Evolutionary conservation across 495 filamentous ascomycete species (phyloP).

Genomic region (Penicillium alfredii): DNA sequence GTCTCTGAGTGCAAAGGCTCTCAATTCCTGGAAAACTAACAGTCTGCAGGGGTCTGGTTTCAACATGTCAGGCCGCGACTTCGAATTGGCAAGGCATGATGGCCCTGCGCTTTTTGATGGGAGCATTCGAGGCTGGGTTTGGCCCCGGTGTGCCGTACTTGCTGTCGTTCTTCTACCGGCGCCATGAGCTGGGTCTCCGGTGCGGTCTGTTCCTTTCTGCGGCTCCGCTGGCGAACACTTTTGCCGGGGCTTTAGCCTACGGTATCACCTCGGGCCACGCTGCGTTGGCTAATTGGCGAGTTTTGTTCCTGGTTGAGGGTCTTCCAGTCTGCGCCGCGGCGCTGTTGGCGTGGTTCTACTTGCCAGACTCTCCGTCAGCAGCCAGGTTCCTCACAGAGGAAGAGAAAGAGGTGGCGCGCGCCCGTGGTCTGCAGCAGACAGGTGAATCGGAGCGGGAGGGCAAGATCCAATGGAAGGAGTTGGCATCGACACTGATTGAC

Average conservation of each 20-base stretch:
- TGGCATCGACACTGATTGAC: conserved; percentile 51
- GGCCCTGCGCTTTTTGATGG: conserved; percentile 61
- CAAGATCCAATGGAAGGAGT: conserved; percentile 52
- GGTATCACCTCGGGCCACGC: conserved; percentile 70
- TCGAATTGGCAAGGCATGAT: conserved; percentile 61
- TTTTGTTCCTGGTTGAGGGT: conserved; percentile 81
- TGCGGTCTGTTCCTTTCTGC: conserved; percentile 72
- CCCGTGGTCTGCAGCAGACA: conserved; percentile 56
- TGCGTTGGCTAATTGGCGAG: conserved; percentile 65
- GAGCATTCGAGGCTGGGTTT: conserved; percentile 59
- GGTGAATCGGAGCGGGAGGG: conserved; percentile 51
- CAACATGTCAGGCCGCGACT: conserved; percentile 55
- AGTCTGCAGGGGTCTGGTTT: conserved; percentile 47
- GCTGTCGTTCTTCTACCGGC: conserved; percentile 77
- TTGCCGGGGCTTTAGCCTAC: conserved; percentile 77
- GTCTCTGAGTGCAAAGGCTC: too few relatives aligned
- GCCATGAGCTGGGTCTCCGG: conserved; percentile 70
- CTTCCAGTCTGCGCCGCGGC: conserved; percentile 65
- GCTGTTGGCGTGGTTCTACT: conserved; percentile 55
- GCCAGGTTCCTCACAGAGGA: conserved; percentile 65
- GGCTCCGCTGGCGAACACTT: conserved; percentile 75
- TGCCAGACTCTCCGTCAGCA: conserved; percentile 66
- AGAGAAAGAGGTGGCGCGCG: conserved; percentile 63
- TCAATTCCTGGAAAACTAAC: too few relatives aligned
- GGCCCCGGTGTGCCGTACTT: conserved; percentile 67